Evolutionary conservation across 768 basidiomycete genomes (phyloP).

Genomic region (Kwoniella botswanensis): DNA sequence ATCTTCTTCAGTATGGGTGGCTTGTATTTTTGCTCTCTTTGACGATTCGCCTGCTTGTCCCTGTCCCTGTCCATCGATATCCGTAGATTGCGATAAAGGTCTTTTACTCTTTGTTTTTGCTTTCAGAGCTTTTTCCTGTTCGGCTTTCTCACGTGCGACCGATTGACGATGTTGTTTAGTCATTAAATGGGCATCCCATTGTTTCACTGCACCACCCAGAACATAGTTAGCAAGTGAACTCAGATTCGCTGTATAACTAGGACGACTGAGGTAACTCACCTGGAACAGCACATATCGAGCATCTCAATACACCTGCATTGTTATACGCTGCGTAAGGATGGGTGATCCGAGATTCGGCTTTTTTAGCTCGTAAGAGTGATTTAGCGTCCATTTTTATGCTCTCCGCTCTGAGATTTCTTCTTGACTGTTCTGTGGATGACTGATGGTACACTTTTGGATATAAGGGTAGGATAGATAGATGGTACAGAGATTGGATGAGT

Average conservation of each 20-base stretch:
- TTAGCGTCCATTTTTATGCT: slow-evolving; percentile 48
- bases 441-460: no score
- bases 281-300: slow-evolving; percentile 52
- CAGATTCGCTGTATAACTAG: no score
- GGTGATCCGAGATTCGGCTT: slow-evolving; percentile 50
- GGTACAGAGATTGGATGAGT: neutral
- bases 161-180: slow-evolving; percentile 56
- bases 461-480: neutral
- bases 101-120: slow-evolving; percentile 26
- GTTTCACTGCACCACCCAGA: slow-evolving; percentile 38
- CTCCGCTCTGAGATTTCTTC: no score
- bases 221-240: neutral
- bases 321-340: slow-evolving; percentile 53
- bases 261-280: slow-evolving; percentile 31
- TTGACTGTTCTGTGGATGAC: no score
- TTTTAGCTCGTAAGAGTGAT: slow-evolving; percentile 54
- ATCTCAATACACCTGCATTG: slow-evolving; percentile 47
- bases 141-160: slow-evolving; percentile 46
- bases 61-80: neutral
- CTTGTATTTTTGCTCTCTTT: slow-evolving; percentile 17
- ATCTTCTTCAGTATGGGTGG: slow-evolving; percentile 4
- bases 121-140: slow-evolving; percentile 29
- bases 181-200: slow-evolving; percentile 55
- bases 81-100: slow-evolving; percentile 18
- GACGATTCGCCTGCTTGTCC: neutral